Evolutionary conservation across 805 yeast genomes (phyloP).

Genomic region (Sungouiella blattae): DNA sequence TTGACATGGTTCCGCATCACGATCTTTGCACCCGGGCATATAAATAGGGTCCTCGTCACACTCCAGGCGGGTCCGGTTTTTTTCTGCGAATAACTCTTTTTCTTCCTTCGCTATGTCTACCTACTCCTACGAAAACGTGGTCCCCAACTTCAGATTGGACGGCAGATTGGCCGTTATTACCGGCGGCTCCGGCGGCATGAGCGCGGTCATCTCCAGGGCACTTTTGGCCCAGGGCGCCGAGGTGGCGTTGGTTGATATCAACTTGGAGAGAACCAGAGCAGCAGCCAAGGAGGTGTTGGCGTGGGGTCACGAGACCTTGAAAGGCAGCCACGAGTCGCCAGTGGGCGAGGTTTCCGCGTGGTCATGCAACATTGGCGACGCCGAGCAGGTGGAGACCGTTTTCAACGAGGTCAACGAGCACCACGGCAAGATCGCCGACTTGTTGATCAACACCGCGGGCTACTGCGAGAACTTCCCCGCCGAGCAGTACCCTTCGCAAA

Average conservation of each 20-base stretch:
- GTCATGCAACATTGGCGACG: conserved; percentile 71
- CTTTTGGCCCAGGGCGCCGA: conserved; percentile 75
- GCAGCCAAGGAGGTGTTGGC: conserved; percentile 47
- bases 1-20: too few relatives aligned
- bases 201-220: conserved; percentile 61
- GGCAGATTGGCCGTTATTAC: conserved; percentile 71
- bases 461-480: conserved; percentile 80
- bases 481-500: conserved; percentile 67
- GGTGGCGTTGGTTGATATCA: conserved; percentile 68
- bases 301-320: conserved; percentile 47
- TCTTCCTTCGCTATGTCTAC: conserved; percentile 1
- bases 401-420: conserved; percentile 52
- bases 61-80: too few relatives aligned
- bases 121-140: conserved; percentile 41
- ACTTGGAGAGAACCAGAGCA: conserved; percentile 53
- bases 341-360: conserved; percentile 54
- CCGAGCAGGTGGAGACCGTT: conserved; percentile 52
- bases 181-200: conserved; percentile 81
- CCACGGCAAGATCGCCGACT: conserved; percentile 59
- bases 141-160: conserved; percentile 65
- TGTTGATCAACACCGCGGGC: conserved; percentile 79
- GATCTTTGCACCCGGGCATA: too few relatives aligned
- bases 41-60: too few relatives aligned
- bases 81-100: not conserved
- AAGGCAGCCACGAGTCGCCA: conserved; percentile 29